Evolutionary conservation across 176 grass and related monocot species (phyloP), one percentile per base, ranked within the genome.

Genomic region (Rhipidocladum racemiflorum): DNA sequence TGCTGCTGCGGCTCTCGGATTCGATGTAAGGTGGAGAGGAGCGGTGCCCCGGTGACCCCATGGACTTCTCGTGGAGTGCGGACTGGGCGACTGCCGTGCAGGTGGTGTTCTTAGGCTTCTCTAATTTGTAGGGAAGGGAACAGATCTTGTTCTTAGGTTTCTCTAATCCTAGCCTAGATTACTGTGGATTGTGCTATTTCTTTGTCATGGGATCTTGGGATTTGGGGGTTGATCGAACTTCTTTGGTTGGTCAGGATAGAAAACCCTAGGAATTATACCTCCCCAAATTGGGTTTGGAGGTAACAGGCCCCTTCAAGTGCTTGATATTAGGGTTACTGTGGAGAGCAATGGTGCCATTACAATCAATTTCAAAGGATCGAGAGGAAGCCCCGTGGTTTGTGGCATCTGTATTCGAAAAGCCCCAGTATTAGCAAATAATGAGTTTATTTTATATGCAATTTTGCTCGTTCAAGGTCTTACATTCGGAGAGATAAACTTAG

Each of bases 301-400:
- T 81, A 95, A 99, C 71, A 93, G 72, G 81, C 87, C 96, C 36
- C 89, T 99, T 49, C 93, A 93, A 67, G 74, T 99, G 57, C 63
- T 91, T 76, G 93, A 99, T 81, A 77, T 99, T 8, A 91, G 91
- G 70, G 91, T 91, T 55, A 85, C 83, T 66, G 85, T 93, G 42
- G 61, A 80, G 61, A 76, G 69, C 71, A 80, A 83, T 78, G 83
- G 83, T 45, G 3, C 55, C 59, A 43, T 99, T 59, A 7, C 75
- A 53, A 74, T 99, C 50, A 81, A 79, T 75, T 99, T 99, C 60
- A 77, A 82, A 62, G 89, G 89, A 66, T 75, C 95, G 54, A 88
- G 85, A 70, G 96, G 96, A 70, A 88, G 64, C 68, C 96, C 96
- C 44, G 93, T 89, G 77, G 70, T 99, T 80, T 91, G 79, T 57